Conservation (phyloP, 176 grass and related monocot genomes). For the Cenchrus purpureus region DNA sequence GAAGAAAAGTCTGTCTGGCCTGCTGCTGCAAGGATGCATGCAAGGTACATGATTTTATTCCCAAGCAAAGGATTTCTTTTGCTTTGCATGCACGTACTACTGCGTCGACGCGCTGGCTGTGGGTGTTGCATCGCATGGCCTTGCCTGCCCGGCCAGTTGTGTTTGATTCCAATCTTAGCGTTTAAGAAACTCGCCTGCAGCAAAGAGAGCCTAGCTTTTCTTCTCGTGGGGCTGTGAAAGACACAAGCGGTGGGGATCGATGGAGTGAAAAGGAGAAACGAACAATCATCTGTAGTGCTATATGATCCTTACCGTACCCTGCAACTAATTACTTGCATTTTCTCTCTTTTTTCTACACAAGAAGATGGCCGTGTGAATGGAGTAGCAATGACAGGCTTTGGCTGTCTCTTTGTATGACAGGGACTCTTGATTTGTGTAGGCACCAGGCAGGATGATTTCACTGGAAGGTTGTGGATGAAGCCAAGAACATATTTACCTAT, state of each 20-base stretch:
- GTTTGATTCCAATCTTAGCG: slow-evolving; percentile 65
- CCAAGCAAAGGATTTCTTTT: slow-evolving; percentile 69
- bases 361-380: slow-evolving; percentile 30
- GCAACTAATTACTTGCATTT: neutral
- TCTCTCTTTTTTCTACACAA: slow-evolving; percentile 8
- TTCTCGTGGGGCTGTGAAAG: slow-evolving; percentile 42
- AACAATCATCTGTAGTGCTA: neutral
- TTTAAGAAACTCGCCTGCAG: slow-evolving; percentile 57
- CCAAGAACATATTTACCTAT: neutral
- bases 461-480: slow-evolving; percentile 20
- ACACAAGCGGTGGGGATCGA: slow-evolving; percentile 11
- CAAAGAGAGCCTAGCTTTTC: slow-evolving; percentile 37
- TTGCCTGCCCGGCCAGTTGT: slow-evolving; percentile 32
- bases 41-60: slow-evolving; percentile 55
- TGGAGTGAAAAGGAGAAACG: slow-evolving; percentile 3
- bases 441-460: neutral
- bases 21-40: slow-evolving; percentile 34
- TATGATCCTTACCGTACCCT: neutral
- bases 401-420: slow-evolving; percentile 20
- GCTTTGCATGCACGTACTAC: slow-evolving; percentile 60
- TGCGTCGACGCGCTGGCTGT: slow-evolving; percentile 26
- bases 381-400: slow-evolving; percentile 14
- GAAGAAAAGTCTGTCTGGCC: neutral
- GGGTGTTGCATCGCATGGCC: slow-evolving; percentile 34
- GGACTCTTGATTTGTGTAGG: slow-evolving; percentile 28